Conservation (phyloP, 225 moss, liverwort and hornwort genomes). For the Polytrichum commune region DNA sequence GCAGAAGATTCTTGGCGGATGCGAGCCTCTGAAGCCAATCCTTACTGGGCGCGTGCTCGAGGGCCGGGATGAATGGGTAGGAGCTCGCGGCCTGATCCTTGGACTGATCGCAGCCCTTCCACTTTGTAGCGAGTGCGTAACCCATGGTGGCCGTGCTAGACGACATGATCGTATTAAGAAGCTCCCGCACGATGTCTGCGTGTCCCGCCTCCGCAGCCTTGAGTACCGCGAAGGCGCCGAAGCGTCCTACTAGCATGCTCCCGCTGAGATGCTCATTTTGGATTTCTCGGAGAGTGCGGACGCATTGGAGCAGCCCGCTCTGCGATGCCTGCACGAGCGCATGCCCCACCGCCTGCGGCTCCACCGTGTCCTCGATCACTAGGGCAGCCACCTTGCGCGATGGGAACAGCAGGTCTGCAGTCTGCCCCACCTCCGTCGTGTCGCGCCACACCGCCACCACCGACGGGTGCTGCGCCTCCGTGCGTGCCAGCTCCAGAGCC, state of each 20-base stretch:
- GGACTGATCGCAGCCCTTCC: constrained; percentile 20
- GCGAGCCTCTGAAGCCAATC: constrained; percentile 40
- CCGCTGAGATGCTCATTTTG: constrained; percentile 23
- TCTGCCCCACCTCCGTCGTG: constrained; percentile 6
- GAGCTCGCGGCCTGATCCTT: neutral
- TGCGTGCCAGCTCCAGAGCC: constrained; percentile 26
- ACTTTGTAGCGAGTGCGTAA: constrained; percentile 26
- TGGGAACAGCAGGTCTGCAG: constrained; percentile 4
- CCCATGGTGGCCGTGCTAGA: constrained; percentile 44
- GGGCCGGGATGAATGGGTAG: constrained; percentile 34
- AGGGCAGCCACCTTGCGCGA: constrained; percentile 25
- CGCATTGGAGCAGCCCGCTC: constrained; percentile 27
- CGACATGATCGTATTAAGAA: constrained; percentile 32
- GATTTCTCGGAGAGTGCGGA: constrained; percentile 29
- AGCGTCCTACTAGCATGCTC: constrained; percentile 29
- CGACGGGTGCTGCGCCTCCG: constrained; percentile 29
- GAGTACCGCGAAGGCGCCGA: constrained; percentile 39
- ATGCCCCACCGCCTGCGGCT: constrained; percentile 46
- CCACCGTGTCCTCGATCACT: constrained; percentile 28
- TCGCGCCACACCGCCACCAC: constrained; percentile 40
- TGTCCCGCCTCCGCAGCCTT: constrained; percentile 46
- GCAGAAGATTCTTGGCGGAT: constrained; percentile 29
- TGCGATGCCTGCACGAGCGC: constrained; percentile 34
- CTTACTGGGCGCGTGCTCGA: constrained; percentile 18
- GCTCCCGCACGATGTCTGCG: constrained; percentile 42